Base-by-base conservation (phyloP, 2,329 filamentous ascomycete species). In the Xylariomycetidae sp. region DNA sequence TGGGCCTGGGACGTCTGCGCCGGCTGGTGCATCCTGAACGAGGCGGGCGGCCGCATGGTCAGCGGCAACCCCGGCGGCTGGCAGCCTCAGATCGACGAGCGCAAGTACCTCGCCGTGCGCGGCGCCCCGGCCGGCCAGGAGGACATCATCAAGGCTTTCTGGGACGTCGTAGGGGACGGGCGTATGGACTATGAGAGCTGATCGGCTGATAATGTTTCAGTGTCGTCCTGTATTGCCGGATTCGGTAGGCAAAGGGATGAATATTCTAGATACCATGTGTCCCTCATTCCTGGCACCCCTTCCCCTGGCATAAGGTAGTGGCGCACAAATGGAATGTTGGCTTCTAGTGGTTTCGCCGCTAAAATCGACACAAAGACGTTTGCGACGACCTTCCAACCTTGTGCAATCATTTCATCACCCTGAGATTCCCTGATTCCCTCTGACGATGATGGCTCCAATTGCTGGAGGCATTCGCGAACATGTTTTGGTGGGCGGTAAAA, bases 1-100 rank as follows among this genome's bases (percentile, higher is more conserved):
- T 90, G 83, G 74, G 82, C 84, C 2, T 90, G 85, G 85, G 85
- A 90, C 56, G 85, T 90, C 3, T 85, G 82, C 52, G 85, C 85
- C 5, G 85, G 79, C 0, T 89, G 84, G 85, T 77, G 80, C 37
- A 80, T 90, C 39, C 62, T 90, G 17, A 63, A 65, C 19, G 85
- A 90, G 64, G 82, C 84, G 0, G 85, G 85, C 0, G 85, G 85
- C 0, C 64, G 75, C 32, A 76, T 90, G 65, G 82, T 72, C 6
- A 72, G 81, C 52, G 82, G 78, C 4, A 88, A 89, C 54, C 78
- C 82, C 0, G 84, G 82, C 0, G 72, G 74, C 35, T 89, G 83
- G 84, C 59, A 74, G n/a, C 65, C 71, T 2, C 60, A 61, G 33
- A 54, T 83, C 33, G 78, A 82, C 47, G 64, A 64, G 37, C 63